Evolutionary conservation across 225 moss, liverwort and hornwort species (phyloP), one percentile per base, ranked within the genome.

Genomic region (Rhytidiadelphus loreus): DNA sequence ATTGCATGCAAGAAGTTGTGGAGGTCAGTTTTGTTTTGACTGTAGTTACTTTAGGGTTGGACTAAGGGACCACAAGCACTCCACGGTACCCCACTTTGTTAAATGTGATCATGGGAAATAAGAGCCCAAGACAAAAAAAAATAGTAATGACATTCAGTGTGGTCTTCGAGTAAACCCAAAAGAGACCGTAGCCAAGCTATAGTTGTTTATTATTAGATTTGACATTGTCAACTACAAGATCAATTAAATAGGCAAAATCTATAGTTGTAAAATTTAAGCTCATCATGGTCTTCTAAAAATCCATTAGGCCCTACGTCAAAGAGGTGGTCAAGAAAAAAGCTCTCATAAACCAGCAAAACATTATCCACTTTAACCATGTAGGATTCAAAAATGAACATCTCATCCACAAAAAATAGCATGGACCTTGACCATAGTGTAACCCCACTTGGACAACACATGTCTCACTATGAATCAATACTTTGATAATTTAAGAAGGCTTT

Each of bases 1-100:
- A 0, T 52, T 52, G 5, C 0, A 14, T 0, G 11, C 17, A 44
- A 72, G 11, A 44, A 72, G 3, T 17, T 72, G 2, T 29, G 0
- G 8, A 72, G 28, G 44, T 28, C 2, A 10, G 0, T 10, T 44
- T 16, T 72, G 0, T 10, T 44, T 16, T 72, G 16, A 44, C 3
- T 28, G 6, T 28, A 72, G 44, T 17, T 72, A 44, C 6, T 3
- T 41, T 25, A 25, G 14, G 14, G 24, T 5, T 1, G 1, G 3
- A 8, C 4, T 2, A 0, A 69, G 8, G 8, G 3, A 24, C 14
- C 13, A 26, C 29, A 73, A 73, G 44, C 3, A 46, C 3, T 46
- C 29, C 11, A 30, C 30, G 2, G 16, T 29, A 72, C 2, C 15
- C 41, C 3, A 24, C 8, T 70, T 70, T 70, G 25, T 41, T 70